These are phyloP conservation scores for Arthrobotrys megalospora DNA, from an alignment of 2,329 filamentous ascomycete species.

Conservation along the genomic window DNA sequence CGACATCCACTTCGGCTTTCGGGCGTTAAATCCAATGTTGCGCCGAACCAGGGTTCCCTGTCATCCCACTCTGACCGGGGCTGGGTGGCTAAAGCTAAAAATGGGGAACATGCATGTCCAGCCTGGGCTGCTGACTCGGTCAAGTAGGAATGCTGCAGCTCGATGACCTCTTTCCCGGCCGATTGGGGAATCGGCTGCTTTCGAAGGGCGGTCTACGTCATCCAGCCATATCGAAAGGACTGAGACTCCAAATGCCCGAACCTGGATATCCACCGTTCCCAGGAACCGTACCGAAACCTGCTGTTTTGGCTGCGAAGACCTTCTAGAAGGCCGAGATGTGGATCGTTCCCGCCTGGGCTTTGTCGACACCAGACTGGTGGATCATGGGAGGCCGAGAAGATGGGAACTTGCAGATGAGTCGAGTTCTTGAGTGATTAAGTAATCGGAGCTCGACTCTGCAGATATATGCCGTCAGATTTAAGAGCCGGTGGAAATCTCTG, in stretches of 20 bases:
- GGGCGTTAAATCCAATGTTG: conserved; percentile 60
- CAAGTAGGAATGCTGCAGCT: conserved; percentile 26
- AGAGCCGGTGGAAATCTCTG: conserved; percentile 6
- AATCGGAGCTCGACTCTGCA: conserved; percentile 41
- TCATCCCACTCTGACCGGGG: background rate
- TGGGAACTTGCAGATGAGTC: conserved; percentile 30
- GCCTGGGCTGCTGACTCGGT: conserved; percentile 44
- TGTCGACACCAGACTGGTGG: conserved; percentile 21
- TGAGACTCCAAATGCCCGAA: conserved; percentile 1
- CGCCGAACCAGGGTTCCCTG: conserved; percentile 58
- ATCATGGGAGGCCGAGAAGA: conserved; percentile 8
- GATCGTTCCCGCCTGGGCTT: conserved; percentile 45
- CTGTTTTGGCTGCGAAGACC: conserved; percentile 45
- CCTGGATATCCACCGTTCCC: conserved; percentile 33
- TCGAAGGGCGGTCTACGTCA: conserved; percentile 34
- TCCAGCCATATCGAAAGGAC: conserved; percentile 5
- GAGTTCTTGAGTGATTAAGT: conserved; percentile 38
- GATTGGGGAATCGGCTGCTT: conserved; percentile 5
- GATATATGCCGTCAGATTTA: conserved; percentile 36
- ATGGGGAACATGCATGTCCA: conserved; percentile 32
- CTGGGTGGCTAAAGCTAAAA: conserved; percentile 48
- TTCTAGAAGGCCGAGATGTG: conserved; percentile 54
- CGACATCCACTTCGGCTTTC: conserved; percentile 56
- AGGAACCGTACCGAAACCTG: conserved; percentile 37
- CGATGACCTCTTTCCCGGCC: conserved; percentile 17